Evolutionary conservation across 768 basidiomycete species (phyloP).

Genomic region (Jaapia argillacea): DNA sequence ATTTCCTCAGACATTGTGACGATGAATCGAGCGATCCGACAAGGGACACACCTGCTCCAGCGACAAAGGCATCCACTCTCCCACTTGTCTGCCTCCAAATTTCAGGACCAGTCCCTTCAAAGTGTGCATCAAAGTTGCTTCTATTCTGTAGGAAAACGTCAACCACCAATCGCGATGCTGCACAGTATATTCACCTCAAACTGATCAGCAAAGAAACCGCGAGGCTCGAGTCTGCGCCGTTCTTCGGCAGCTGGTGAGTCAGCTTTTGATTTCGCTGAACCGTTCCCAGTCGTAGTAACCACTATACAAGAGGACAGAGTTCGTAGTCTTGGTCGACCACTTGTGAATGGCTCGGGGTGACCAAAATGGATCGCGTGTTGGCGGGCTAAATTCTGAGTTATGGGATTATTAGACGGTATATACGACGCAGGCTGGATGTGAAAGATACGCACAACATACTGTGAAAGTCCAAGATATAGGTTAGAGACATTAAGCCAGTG

Average conservation of each 20-base stretch:
- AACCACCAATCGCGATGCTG: no score
- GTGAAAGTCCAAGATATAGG: conserved; percentile 6
- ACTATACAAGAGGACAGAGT: conserved; percentile 38
- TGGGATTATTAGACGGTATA: neutral
- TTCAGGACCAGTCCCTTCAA: conserved; percentile 84
- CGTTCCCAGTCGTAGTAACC: conserved; percentile 38
- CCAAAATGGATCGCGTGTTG: conserved; percentile 73
- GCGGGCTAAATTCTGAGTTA: conserved; percentile 72
- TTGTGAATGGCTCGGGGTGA: conserved; percentile 10
- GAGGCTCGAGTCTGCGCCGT: conserved; percentile 39
- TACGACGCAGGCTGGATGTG: neutral
- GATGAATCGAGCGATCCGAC: neutral
- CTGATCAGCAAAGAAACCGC: conserved; percentile 94
- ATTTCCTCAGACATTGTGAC: neutral
- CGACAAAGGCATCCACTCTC: conserved; percentile 72
- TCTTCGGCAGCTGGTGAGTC: conserved; percentile 25
- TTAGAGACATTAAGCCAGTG: conserved; percentile 5
- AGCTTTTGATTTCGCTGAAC: conserved; percentile 22
- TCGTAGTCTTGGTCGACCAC: neutral
- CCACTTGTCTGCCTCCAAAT: conserved; percentile 92
- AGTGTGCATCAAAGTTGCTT: conserved; percentile 88
- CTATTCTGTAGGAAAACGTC: conserved; percentile 50
- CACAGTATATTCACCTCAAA: conserved; percentile 63
- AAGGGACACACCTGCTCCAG: conserved; percentile 62
- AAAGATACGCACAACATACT: conserved; percentile 54